A percentile compares a stretch with the other conserved stretches of the same genome.
Conservation (phyloP, 73 alveolate genomes). For the Paraurostyla sp. region DNA sequence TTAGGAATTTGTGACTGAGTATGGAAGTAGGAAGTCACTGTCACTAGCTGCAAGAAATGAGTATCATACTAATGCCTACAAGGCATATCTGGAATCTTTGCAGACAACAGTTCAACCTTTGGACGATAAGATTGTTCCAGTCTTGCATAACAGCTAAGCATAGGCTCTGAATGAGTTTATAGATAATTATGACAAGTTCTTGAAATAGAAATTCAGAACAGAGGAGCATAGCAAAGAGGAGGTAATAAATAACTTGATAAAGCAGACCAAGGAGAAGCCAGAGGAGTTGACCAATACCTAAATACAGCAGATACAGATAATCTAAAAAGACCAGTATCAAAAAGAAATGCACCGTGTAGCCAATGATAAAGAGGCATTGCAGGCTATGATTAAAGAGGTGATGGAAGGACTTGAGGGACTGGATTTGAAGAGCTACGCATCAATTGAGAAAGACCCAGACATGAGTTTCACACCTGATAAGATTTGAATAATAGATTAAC, state of each 20-base stretch:
- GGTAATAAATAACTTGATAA: background rate
- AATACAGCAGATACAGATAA: background rate
- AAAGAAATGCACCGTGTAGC: background rate
- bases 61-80: constrained; percentile 58
- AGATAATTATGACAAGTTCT: constrained; percentile 15
- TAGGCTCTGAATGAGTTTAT: constrained; percentile 66
- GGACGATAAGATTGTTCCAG: constrained; percentile 60
- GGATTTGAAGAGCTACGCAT: constrained; percentile 41
- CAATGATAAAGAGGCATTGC: background rate
- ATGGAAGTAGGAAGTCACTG: constrained; percentile 62
- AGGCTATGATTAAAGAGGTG: background rate
- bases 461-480: background rate
- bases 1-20: constrained; percentile 72
- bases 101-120: background rate
- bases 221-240: constrained; percentile 6
- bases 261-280: background rate
- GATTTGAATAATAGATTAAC: background rate
- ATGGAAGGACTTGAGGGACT: background rate
- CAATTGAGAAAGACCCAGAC: constrained; percentile 30
- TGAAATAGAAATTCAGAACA: constrained; percentile 27
- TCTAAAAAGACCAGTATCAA: background rate
- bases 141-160: constrained; percentile 52
- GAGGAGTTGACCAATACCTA: constrained; percentile 2
- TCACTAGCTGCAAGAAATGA: constrained; percentile 68
- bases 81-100: constrained; percentile 12